Evolutionary conservation across 345 rosid species (phyloP).

Genomic region (Nasturtium officinale): DNA sequence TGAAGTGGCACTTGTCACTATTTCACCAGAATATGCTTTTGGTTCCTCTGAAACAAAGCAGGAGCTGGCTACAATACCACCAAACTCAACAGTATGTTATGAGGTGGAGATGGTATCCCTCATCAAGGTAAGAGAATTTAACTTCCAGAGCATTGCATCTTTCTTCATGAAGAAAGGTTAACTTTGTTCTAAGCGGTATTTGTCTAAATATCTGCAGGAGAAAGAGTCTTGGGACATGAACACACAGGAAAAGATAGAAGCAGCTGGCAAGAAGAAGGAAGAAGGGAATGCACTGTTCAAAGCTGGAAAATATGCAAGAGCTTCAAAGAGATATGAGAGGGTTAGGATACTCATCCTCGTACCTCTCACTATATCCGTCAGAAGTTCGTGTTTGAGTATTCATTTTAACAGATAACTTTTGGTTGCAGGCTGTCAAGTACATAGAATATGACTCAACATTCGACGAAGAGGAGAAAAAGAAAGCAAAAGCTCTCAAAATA

Average conservation of each 20-base stretch:
- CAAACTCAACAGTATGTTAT: slow-evolving; percentile 56
- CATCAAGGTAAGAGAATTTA: slow-evolving; percentile 48
- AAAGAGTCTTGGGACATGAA: slow-evolving; percentile 90
- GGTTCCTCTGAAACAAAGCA: slow-evolving; percentile 59
- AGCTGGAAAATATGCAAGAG: slow-evolving; percentile 64
- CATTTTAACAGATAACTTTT: neutral
- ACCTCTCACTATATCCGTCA: no score
- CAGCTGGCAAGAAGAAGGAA: slow-evolving; percentile 79
- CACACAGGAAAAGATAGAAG: slow-evolving; percentile 76
- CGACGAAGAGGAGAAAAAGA: slow-evolving; percentile 66
- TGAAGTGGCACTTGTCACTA: slow-evolving; percentile 62
- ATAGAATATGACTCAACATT: slow-evolving; percentile 68
- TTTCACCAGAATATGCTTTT: slow-evolving; percentile 71
- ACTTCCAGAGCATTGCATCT: neutral
- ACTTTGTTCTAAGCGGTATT: neutral
- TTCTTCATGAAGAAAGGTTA: neutral
- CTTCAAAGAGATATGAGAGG: slow-evolving; percentile 81
- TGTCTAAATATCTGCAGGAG: slow-evolving; percentile 42
- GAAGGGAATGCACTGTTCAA: slow-evolving; percentile 69
- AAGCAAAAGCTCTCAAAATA: slow-evolving; percentile 60
- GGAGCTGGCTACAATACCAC: slow-evolving; percentile 61
- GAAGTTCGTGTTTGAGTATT: neutral
- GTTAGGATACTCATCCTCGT: slow-evolving; percentile 27
- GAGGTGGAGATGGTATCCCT: slow-evolving; percentile 71
- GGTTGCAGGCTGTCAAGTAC: slow-evolving; percentile 59